Evolutionary conservation across 805 yeast species (phyloP), one percentile per base, ranked within the genome.

Genomic region (Starmerella powellii): DNA sequence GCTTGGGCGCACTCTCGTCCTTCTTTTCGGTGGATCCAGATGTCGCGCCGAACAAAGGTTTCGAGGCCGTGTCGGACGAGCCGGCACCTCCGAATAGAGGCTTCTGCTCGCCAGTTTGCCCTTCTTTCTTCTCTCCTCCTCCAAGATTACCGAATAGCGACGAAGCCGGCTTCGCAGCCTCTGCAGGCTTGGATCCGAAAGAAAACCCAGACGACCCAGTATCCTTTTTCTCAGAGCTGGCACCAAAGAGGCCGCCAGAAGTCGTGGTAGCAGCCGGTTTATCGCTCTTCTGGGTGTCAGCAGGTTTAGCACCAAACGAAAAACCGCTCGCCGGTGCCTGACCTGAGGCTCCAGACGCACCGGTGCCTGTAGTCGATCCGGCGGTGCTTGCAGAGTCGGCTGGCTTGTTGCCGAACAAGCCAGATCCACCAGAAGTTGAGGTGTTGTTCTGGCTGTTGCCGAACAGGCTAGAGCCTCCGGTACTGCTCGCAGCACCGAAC

Each of bases 11-110:
- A 11, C 15, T 16, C n/a, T 10, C 34, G 13, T 32, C 41, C 23
- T 34, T 34, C 19, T 34, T 39, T 17, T 35, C 38, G 46, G 40
- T 50, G 32, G 44, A 42, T 21, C 38, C 45, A 30, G 23, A 17
- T 12, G 42, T 3, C 28, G 31, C 33, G 6, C 44, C 44, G 18
- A 40, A 40, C 8, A 30, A 18, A 8, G 31, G 26, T 23, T 23
- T 23, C 26, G 26, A 15, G n/a, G 29, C 31, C n/a, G n/a, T n/a
- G n/a, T n/a, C n/a, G n/a, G 30, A 27, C 34, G 24, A 19, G 26
- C n/a, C 10, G 23, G 19, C 10, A 8, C 10, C 26, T 6, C 26
- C 26, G 10, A 23, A 23, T 23, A 27, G 30, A 27, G 15, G 30
- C 15, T 13, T 8, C 15, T 8, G 15, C n/a, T n/a, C 4, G 30